Base-by-base conservation (phyloP, 768 basidiomycete species). In the Coprinopsis marcescibilis region DNA sequence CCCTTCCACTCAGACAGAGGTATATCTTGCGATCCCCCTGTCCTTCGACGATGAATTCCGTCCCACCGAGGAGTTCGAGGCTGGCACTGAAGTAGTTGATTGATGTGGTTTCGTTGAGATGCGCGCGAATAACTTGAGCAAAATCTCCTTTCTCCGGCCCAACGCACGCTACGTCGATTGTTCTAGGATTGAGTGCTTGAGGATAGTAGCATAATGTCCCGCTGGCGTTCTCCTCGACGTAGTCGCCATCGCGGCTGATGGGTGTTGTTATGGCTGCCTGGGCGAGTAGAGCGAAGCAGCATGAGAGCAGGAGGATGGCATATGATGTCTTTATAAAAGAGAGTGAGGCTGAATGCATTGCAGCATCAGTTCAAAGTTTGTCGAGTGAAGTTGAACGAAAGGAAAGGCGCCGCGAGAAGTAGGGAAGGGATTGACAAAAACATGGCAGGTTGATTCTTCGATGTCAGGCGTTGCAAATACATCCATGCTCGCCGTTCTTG, bases 141-240 rank as follows among this genome's bases (percentile, higher is more conserved):
- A 44, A 36, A 20, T 52, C 52, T 17, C 35, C 47, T 35, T 52
- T 49, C 2, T 27, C 7, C 6, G 27, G 27, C 15, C 52, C 52
- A 4, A 52, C 48, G 19, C 52, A 52, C 13, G 52, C 52, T 24
- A 52, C 40, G 42, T 52, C 52, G 52, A 52, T 52, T 8, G 3
- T 24, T 12, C 40, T 17, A 12, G 47, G 47, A 26, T 45, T 25
- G 34, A 49, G 33, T 36, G 52, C 48, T n/a, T 29, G 32, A 6
- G 52, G 52, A 44, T 52, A 52, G 48, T 45, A 52, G 23, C 52
- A 52, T 29, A 36, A 52, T 15, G 43, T 46, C 17, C 44, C 48
- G 24, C 24, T 14, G 25, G 37, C 7, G 37, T 52, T 52, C 24
- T 27, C 35, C 21, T 52, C 52, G 30, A 52, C 44, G 33, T 41